Conservation (phyloP, 768 basidiomycete genomes). For the Termitomyces sp. region DNA sequence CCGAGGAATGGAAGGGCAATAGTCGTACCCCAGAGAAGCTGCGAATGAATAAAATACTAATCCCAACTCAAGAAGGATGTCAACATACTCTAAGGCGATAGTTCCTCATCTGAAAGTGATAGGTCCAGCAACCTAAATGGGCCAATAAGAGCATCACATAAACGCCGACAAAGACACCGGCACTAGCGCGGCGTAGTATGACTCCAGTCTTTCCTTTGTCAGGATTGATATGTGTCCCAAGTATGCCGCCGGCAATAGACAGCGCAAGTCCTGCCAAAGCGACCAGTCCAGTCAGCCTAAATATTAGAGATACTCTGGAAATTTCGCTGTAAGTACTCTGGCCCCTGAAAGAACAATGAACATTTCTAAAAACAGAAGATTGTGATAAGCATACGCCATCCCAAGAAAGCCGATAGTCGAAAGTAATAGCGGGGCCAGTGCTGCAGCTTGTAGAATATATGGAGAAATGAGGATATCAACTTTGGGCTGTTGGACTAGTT, state of each 20-base stretch:
- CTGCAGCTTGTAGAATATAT: slow-evolving; percentile 43
- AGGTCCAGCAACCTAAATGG: slow-evolving; percentile 37
- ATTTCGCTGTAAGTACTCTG: slow-evolving; percentile 48
- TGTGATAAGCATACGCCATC: slow-evolving; percentile 30
- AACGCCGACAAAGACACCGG: slow-evolving; percentile 34
- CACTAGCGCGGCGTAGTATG: slow-evolving; percentile 36
- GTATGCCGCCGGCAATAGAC: slow-evolving; percentile 39
- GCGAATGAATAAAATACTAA: background rate
- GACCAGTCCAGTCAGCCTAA: slow-evolving; percentile 31
- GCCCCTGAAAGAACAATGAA: slow-evolving; percentile 28
- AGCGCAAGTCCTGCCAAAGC: slow-evolving; percentile 34
- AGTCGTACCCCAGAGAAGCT: slow-evolving; percentile 55
- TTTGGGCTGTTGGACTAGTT: slow-evolving; percentile 32
- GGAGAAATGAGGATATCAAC: slow-evolving; percentile 45
- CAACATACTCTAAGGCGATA: slow-evolving; percentile 39
- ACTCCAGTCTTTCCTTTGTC: slow-evolving; percentile 26
- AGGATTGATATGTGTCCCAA: slow-evolving; percentile 32
- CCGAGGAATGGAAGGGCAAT: slow-evolving; percentile 55
- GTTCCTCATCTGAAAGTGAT: slow-evolving; percentile 39
- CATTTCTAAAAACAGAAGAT: slow-evolving; percentile 10
- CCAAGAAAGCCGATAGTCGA: slow-evolving; percentile 45
- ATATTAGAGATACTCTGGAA: slow-evolving; percentile 29
- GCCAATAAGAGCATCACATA: slow-evolving; percentile 34
- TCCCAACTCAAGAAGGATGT: background rate
- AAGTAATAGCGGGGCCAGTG: slow-evolving; percentile 33